Base-by-base conservation (phyloP, 176 grass and related monocot species). In the Aegilops longissima region DNA sequence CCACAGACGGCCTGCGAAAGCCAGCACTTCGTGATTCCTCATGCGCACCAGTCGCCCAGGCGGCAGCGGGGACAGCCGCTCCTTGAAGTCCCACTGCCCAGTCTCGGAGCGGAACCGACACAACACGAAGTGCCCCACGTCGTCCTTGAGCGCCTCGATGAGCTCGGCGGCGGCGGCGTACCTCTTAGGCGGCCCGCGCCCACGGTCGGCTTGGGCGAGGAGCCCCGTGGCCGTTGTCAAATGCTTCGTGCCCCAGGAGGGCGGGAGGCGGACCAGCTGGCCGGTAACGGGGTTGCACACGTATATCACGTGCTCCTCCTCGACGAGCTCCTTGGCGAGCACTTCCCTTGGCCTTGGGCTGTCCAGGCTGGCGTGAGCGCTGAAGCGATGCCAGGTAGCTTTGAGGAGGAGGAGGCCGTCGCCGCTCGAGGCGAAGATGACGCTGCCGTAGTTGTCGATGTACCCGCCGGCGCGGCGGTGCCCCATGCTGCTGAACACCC, bases 221-320 rank as follows among this genome's bases (percentile, higher is more conserved):
- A 67, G 29, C 29, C 65, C 65, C 65, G 65, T 3, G 14, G 13
- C 25, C n/a, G 44, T 14, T 7, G 4, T 9, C 8, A 76, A 9
- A 14, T 1, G 31, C 12, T 66, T 14, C 65, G 1, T 16, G 65
- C 14, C 2, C 6, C 16, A 31, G 65, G 16, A 67, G 73, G 17
- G 24, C 13, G 73, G 73, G 73, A 76, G 44, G 73, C 44, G 73
- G 73, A 76, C 29, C 45, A 76, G 45, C 73, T 76, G 45, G 45
- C 73, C 73, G 12, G 45, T 76, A 9, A 76, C 4, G 16, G 73
- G 76, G 76, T 78, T 59, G 49, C 45, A 78, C 47, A 78, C 75
- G 51, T 59, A 59, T 51, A 14, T 13, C 65, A 34, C 29, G 29
- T 67, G 6, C 29, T 17, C 29, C 29, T 67, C 6, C 27, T 31